Evolutionary conservation across 1,284 basidiomycete genomes (phyloP), one percentile per base, ranked within the genome.

Genomic region (Golubevia sp.): DNA sequence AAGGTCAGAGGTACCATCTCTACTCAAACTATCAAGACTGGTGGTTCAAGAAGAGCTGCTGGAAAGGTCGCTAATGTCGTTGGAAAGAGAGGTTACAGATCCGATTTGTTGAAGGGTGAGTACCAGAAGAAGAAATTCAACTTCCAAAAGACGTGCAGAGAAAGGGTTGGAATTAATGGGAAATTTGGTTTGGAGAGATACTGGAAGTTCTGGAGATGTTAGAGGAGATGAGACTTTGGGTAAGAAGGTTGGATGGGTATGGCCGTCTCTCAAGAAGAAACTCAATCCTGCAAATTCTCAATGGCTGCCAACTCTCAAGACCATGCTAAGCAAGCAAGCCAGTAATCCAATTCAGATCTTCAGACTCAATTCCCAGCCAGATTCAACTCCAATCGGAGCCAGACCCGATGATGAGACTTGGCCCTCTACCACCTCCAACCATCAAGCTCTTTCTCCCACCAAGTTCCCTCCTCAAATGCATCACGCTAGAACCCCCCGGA

Each of bases 401-500:
- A n/a, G n/a, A n/a, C n/a, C n/a, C n/a, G n/a, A n/a, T n/a, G n/a
- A n/a, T n/a, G n/a, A n/a, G n/a, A n/a, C n/a, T n/a, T n/a, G n/a
- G n/a, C n/a, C n/a, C n/a, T n/a, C n/a, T n/a, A n/a, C n/a, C n/a
- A n/a, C n/a, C n/a, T n/a, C n/a, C n/a, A n/a, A n/a, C n/a, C n/a
- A n/a, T n/a, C n/a, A n/a, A n/a, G n/a, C n/a, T n/a, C n/a, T n/a
- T n/a, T 13, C 50, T 23, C 50, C 13, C 21, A 7, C 50, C 25
- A 34, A 34, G 30, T 3, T 34, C 30, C 11, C 30, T 34, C 30
- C 11, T 34, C 3, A 61, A 23, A 20, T 63, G 77, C 79, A 82
- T 73, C 57, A 64, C 75, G 76, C 79, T 82, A 82, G 79, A 82
- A 81, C 79, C 79, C 77, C 67, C 79, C 78, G 72, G 76, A 77